Percentiles rank a stretch among this genome's conserved stretches.
Conservation (phyloP, 306 rosid genomes). For the Morella rubra region DNA sequence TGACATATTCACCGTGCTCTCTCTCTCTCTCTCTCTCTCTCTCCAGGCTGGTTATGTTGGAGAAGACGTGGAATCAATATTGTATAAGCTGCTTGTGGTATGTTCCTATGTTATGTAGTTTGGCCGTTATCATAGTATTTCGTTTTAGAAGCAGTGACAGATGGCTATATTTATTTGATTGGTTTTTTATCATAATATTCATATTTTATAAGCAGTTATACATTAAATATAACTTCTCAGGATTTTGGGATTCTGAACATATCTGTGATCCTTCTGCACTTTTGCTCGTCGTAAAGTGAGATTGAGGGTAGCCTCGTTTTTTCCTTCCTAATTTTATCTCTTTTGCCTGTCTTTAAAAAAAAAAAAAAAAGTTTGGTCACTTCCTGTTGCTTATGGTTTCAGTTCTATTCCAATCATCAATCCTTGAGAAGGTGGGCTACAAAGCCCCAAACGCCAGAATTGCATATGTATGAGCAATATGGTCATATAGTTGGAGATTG, state of each 20-base stretch:
- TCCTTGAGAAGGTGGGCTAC: background rate
- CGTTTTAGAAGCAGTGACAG: background rate
- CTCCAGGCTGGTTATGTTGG: constrained; percentile 78
- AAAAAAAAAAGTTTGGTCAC: too few species aligned
- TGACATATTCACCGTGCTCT: constrained; percentile 6
- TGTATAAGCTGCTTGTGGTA: constrained; percentile 62
- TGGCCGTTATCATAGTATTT: background rate
- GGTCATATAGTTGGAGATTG: background rate
- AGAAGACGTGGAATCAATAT: constrained; percentile 69
- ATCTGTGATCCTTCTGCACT: background rate
- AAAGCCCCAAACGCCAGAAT: background rate
- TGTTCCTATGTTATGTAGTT: constrained; percentile 10
- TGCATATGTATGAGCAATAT: background rate
- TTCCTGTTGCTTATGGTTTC: background rate
- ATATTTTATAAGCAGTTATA: background rate
- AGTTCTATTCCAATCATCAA: background rate
- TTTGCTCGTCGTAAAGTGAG: background rate
- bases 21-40: background rate
- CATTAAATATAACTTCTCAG: background rate
- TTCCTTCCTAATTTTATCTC: background rate
- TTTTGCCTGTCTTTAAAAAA: background rate
- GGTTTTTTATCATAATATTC: too few species aligned
- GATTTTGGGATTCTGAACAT: background rate
- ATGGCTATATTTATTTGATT: background rate
- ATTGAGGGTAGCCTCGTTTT: background rate